Base-by-base conservation (phyloP, 2,329 filamentous ascomycete genomes). In the Colletotrichum euphorbiae region DNA sequence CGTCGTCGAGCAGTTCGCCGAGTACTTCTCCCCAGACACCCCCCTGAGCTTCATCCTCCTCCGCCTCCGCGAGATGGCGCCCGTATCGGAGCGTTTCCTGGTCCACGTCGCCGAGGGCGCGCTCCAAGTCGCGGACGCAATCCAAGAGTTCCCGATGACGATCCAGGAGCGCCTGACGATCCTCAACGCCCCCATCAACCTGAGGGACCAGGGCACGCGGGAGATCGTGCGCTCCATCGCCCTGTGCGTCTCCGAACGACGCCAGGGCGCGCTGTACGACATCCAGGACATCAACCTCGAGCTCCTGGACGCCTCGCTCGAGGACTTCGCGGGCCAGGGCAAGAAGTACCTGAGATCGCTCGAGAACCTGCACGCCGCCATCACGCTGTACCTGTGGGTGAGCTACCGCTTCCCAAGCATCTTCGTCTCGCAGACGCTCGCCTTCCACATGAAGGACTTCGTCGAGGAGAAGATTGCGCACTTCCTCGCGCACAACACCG, bases 341-440 rank as follows among this genome's bases (percentile, higher is more conserved):
- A 63, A 33, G 12, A 72, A 77, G 6, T 93, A 93, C 72, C 83
- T 99, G 11, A 81, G 83, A 62, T 80, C 83, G 8, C 82, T 98
- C 19, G 96, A 99, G 77, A 78, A 82, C 3, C 84, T 99, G 15
- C 96, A 99, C 80, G 92, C 93, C 74, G 84, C 89, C 31, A 82
- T 99, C 42, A 93, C 95, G 50, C 82, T 94, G 52, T 99, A 98
- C 76, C 85, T 97, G 2, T 99, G 96, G 96, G 84, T 99, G 15
- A 95, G 92, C 73, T 98, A 95, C 79, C 90, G 95, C 6, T 97
- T 95, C 77, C 85, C 89, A 3, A 92, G 93, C 55, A 85, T 97
- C 57, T 97, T 98, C 77, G 86, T 83, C 6, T 92, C 90, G 71
- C 88, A 95, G 73, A 83, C 83, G 0, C 83, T 97, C 48, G 94